Evolutionary conservation across 2,329 filamentous ascomycete genomes (phyloP), one percentile per base, ranked within the genome.

Genomic region (Fusarium globosum): DNA sequence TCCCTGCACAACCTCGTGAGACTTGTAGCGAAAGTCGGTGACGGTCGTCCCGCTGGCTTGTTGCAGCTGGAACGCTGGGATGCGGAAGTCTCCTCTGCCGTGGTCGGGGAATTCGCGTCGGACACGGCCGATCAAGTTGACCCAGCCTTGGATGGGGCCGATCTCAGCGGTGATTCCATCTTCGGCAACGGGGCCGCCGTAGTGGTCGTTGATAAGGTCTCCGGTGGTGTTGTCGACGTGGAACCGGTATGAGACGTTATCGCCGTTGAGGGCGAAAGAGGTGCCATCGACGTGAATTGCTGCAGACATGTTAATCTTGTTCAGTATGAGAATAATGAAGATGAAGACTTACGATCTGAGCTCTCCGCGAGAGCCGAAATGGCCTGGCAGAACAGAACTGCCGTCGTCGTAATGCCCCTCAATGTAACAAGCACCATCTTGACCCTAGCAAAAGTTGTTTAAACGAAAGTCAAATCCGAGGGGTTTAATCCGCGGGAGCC

Each of bases 21-120:
- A 90, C 67, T 86, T 82, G 75, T 92, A 92, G 30, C 83, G 82
- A 68, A 92, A 86, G 15, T 88, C 86, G 12, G 86, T 88, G 23
- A 92, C 85, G 1, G 89, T 90, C 69, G 89, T 85, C 33, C 90
- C 90, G 23, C 85, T 85, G 2, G 86, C 81, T 73, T 92, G 89
- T 59, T 85, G 84, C 71, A 92, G 89, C 36, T 88, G 86, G 18
- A 92, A 85, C 0, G 90, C 90, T 1, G 90, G 90, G 6, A 87
- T 80, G 12, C 91, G 86, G 68, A 91, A 90, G 77, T 92, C 91
- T 30, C 90, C 90, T n/a, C 89, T 86, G 2, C 90, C 90, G 8
- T 89, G 81, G 64, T 92, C 90, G 2, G 90, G 90, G 61, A 91
- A 91, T 77, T 92, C 90, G 55, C 90, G 86, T n/a, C 88, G 86